Evolutionary conservation across 2,329 filamentous ascomycete genomes (phyloP), one percentile per base, ranked within the genome.

Genomic region (Emergomyces africanus): DNA sequence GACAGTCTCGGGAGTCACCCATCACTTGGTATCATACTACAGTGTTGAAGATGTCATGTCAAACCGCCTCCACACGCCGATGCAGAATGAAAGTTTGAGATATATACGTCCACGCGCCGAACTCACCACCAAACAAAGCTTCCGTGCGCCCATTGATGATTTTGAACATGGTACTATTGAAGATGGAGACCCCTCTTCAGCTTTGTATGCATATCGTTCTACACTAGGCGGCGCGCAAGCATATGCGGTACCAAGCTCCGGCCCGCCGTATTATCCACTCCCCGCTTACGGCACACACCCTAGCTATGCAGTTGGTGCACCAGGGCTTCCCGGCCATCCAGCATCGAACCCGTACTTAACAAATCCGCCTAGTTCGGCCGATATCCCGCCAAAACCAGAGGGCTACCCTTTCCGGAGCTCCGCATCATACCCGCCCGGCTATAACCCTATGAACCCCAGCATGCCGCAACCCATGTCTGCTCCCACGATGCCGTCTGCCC

Each of bases 21-120:
- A 95, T 67, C 90, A 95, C 67, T 76, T 96, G 57, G 90, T 96
- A 46, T 91, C 87, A 18, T 96, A 96, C 70, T 96, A 96, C 75
- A 89, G 78, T 49, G 79, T 92, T 12, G 83, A 89, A 5, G 90
- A 96, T 68, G 87, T 90, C n/a, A 79, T 84, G 65, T 75, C 78
- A 51, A 78, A 80, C n/a, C 72, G 70, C 18, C 77, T 92, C 12
- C 75, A 70, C 33, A 80, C 81, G 0, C 88, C 88, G 0, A 74
- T 78, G 0, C 77, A 81, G 58, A 79, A 83, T 60, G 75, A 79
- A 0, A 71, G 70, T 23, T 73, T 85, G 48, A 71, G 72, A 30
- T 69, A 75, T 54, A 73, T 86, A 35, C 71, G 76, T 6, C 83
- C 84, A 14, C 81, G 85, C 4, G 61, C 69, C 0, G 81, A 85